A percentile compares a stretch with the other conserved stretches of the same genome.
Evolutionary conservation across 352 stramenopile genomes (phyloP).

Genomic region (Phytophthora colocasiae): DNA sequence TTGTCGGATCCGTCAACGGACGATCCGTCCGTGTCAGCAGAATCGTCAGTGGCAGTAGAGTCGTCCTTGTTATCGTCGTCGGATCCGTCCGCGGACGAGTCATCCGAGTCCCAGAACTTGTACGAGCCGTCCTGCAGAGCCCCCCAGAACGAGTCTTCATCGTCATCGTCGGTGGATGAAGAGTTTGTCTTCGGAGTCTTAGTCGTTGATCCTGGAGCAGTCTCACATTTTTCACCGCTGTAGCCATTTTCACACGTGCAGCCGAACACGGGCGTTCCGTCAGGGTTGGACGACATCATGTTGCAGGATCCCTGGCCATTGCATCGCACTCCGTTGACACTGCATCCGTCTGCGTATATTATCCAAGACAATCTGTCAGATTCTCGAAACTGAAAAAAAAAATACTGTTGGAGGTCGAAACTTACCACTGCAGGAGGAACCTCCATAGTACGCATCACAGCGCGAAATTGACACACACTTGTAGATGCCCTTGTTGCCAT

Average conservation of each 20-base stretch:
- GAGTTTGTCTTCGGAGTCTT: slow-evolving; percentile 6
- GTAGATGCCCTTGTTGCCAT: slow-evolving; percentile 66
- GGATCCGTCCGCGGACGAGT: not conserved
- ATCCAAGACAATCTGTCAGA: not conserved
- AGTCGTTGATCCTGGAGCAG: slow-evolving; percentile 10
- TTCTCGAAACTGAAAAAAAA: not conserved
- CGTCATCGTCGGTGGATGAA: slow-evolving; percentile 12
- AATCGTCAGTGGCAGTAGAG: not conserved
- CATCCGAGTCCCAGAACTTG: not conserved
- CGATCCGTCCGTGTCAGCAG: slow-evolving; percentile 1
- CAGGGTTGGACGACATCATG: slow-evolving; percentile 41
- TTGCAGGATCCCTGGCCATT: slow-evolving; percentile 81
- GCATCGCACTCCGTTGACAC: slow-evolving; percentile 67
- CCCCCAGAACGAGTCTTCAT: slow-evolving; percentile 17
- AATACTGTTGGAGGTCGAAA: not conserved
- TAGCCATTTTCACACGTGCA: slow-evolving; percentile 77
- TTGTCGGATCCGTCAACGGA: slow-evolving; percentile 10
- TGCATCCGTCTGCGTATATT: slow-evolving; percentile 46
- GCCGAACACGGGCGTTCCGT: slow-evolving; percentile 52
- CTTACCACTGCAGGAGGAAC: slow-evolving; percentile 62
- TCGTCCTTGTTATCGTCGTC: not conserved
- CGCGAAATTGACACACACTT: slow-evolving; percentile 84
- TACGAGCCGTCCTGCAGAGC: not conserved
- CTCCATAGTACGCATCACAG: slow-evolving; percentile 75
- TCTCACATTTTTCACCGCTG: slow-evolving; percentile 66